Percentiles rank a stretch among this genome's conserved stretches.
These are phyloP conservation scores for Phylloporus sp. DNA, from an alignment of 768 basidiomycete genomes.

Conservation along the genomic window DNA sequence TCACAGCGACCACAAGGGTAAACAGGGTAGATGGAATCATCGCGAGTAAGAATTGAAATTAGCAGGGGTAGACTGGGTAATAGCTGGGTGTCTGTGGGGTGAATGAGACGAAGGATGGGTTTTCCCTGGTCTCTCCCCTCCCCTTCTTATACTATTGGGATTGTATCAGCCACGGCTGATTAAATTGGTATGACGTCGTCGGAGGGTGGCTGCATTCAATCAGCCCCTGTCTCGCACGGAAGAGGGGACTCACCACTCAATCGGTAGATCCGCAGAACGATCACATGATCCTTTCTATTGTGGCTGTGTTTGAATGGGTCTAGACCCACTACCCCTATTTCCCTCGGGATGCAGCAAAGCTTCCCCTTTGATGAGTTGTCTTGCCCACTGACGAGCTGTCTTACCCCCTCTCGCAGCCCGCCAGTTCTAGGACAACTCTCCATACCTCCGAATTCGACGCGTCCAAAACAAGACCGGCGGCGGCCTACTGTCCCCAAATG, in stretches of 20 bases:
- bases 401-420: not conserved
- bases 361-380: too few relatives aligned
- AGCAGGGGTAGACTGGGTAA: not conserved
- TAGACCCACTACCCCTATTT: not conserved
- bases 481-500: not conserved
- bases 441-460: not conserved
- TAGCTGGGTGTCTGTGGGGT: not conserved
- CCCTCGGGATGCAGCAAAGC: not conserved
- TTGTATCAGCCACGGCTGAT: not conserved
- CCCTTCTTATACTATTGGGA: not conserved
- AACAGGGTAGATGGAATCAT: conserved; percentile 2
- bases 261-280: not conserved
- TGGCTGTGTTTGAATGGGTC: not conserved
- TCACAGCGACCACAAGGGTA: conserved; percentile 1
- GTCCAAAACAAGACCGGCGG: not conserved
- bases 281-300: not conserved
- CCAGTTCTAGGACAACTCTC: not conserved
- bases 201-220: not conserved
- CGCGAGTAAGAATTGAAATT: not conserved
- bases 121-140: not conserved
- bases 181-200: not conserved
- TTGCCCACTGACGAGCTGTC: too few relatives aligned
- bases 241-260: not conserved
- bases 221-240: not conserved
- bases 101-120: not conserved